Conservation (phyloP, 768 basidiomycete species). For the Termitomyces sp. region DNA sequence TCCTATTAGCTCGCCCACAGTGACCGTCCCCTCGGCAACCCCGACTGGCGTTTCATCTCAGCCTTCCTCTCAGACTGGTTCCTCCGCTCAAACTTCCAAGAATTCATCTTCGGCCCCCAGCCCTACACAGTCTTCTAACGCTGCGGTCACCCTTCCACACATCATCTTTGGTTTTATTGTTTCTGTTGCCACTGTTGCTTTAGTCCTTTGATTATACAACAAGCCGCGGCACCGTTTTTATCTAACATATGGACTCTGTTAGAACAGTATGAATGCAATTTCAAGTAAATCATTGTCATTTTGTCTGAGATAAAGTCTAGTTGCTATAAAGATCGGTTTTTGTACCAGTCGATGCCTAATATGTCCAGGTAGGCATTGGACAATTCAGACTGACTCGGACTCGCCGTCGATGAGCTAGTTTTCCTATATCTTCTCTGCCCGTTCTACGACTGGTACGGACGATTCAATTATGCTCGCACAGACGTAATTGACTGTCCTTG, state of each 20-base stretch:
- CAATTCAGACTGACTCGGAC: background rate
- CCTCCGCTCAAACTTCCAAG: slow-evolving; percentile 13
- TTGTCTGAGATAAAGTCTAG: background rate
- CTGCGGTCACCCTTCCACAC: background rate
- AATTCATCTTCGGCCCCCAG: slow-evolving; percentile 12
- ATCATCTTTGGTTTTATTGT: slow-evolving; percentile 6
- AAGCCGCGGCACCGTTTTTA: background rate
- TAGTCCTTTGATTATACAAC: background rate
- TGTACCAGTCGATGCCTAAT: background rate
- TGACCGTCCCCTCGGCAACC: background rate
- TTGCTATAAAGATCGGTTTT: background rate
- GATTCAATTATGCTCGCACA: background rate
- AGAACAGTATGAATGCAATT: background rate
- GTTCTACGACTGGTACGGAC: background rate
- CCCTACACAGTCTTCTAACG: slow-evolving; percentile 12
- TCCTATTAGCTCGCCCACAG: background rate
- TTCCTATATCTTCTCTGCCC: background rate
- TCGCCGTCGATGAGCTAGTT: background rate
- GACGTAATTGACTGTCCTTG: background rate
- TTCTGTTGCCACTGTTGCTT: background rate
- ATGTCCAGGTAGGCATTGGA: background rate
- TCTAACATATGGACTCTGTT: background rate
- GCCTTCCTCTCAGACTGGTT: slow-evolving; percentile 2
- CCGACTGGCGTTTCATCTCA: slow-evolving; percentile 1
- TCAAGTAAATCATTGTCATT: background rate